Percentiles rank a stretch among this genome's conserved stretches.
These are phyloP conservation scores for Ophiostoma sp. DNA, from an alignment of 2,329 filamentous ascomycete genomes.

Conservation along the genomic window DNA sequence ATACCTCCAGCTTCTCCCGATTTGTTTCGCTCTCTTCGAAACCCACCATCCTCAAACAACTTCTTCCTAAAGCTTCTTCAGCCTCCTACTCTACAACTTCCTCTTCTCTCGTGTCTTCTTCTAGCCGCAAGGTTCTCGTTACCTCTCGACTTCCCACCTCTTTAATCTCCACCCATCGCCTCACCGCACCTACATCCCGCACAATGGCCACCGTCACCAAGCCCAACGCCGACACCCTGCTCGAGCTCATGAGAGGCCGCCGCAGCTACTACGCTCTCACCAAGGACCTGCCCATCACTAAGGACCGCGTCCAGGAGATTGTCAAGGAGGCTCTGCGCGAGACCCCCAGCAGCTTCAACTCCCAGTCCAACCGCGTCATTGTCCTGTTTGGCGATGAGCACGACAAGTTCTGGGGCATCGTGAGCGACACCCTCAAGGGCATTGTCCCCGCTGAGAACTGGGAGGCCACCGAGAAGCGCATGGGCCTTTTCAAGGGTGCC, in stretches of 20 bases:
- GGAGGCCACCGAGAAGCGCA: conserved; percentile 49
- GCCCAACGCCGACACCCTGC: conserved; percentile 55
- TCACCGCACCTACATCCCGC: conserved; percentile 18
- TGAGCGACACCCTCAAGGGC: conserved; percentile 62
- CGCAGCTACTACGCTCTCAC: conserved; percentile 68
- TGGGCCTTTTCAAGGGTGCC: conserved; percentile 63
- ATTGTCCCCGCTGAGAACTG: conserved; percentile 68
- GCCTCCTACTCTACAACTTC: conserved; percentile 9
- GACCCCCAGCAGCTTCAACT: conserved; percentile 84
- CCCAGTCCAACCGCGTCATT: conserved; percentile 75
- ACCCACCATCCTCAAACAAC: conserved; percentile 11
- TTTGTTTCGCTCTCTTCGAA: conserved; percentile 14
- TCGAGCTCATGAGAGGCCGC: conserved; percentile 66
- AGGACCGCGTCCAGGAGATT: conserved; percentile 63
- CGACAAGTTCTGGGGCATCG: conserved; percentile 82
- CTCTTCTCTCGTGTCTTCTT: neutral
- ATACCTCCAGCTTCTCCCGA: conserved; percentile 1
- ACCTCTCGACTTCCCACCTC: conserved; percentile 11
- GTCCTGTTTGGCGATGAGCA: conserved; percentile 81
- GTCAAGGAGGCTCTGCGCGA: conserved; percentile 64
- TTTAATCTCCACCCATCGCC: neutral
- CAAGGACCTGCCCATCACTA: conserved; percentile 61
- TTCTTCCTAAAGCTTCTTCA: conserved; percentile 15
- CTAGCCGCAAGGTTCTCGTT: neutral
- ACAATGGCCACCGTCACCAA: conserved; percentile 39